Base-by-base conservation (phyloP, 2,329 filamentous ascomycete genomes). In the Spiromastix sp. region DNA sequence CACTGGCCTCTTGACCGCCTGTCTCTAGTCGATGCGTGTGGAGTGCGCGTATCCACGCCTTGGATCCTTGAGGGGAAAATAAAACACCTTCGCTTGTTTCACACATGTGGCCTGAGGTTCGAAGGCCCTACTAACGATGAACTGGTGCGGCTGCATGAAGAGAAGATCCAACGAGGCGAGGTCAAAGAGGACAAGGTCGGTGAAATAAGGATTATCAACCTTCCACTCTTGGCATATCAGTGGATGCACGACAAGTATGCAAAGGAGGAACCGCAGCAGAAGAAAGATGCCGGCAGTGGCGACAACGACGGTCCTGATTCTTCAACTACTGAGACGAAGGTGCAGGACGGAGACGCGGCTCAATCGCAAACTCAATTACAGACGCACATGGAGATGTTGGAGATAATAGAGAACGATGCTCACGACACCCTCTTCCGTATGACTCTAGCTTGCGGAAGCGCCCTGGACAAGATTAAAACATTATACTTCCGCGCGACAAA, bases 1-100 rank as follows among this genome's bases (percentile, higher is more conserved):
- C 48, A 52, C 24, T 50, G 49, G 49, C 46, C 45, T 2, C 25
- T 51, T 4, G 34, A 46, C 13, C 43, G 44, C 12, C 37, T 49
- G 15, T 3, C 30, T 6, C 9, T 52, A 2, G 30, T 30, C n/a
- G 30, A 19, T 4, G 43, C 44, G 2, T 41, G 38, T 10, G 41
- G 36, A 7, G 42, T 46, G 11, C 22, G 49, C 3, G 16, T 41
- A 12, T 34, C 25, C n/a, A 45, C 29, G 4, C 46, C 44, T 2
- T 45, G 42, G 15, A 32, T 51, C 6, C 41, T 41, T 2, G 37
- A 50, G 18, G 49, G 46, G 2, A 33, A 36, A 2, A 36, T 50
- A 12, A 32, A 33, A 5, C 46, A 48, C 37, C 38, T 52, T 6
- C 37, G 35, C 5, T 30, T 51, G 4, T 31, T 42, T 11, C 30